Base-by-base conservation (phyloP, 2,329 filamentous ascomycete species). In the Pseudofabraea citricarpa region DNA sequence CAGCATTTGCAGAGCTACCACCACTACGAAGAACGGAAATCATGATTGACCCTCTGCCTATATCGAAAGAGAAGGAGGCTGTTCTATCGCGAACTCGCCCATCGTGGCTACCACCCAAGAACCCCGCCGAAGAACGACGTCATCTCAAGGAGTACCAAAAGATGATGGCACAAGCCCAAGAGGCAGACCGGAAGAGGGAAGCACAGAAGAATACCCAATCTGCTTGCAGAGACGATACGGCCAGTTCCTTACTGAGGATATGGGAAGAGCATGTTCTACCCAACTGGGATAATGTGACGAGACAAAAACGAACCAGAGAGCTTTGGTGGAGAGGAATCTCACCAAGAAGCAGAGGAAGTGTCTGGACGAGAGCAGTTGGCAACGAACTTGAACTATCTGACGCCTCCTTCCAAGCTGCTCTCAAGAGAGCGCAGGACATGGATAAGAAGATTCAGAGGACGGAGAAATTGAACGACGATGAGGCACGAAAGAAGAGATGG, bases 41-140 rank as follows among this genome's bases (percentile, higher is more conserved):
- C 52, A 87, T 91, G 77, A 88, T 91, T 48, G 87, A 93, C 56
- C 87, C 87, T 3, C 69, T 93, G 26, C 87, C 87, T 13, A 81
- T 90, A 21, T 91, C 87, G 36, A 90, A 87, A 62, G 87, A 93
- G 65, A 93, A 93, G 62, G 86, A 91, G 57, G 87, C 87, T 3
- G 86, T 90, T 2, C 71, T 93, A 18, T 89, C 85, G 19, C 75
- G 88, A 15, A 93, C 87, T 2, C 75, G 87, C 27, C 87, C 87
- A 0, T 90, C 85, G 1, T 93, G 88, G 88, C 70, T 93, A 2
- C 87, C 88, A 1, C 87, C 87, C 1, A 93, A 93, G 66, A 83
- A 93, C 52, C 90, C 89, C 2, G 86, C 86, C 42, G 93, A 98
- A 64, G 93, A 98, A 68, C 87, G 80, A 61, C 84, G 83, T 53